Base-by-base conservation (phyloP, 129 eudicot species). In the Logfia minima region DNA sequence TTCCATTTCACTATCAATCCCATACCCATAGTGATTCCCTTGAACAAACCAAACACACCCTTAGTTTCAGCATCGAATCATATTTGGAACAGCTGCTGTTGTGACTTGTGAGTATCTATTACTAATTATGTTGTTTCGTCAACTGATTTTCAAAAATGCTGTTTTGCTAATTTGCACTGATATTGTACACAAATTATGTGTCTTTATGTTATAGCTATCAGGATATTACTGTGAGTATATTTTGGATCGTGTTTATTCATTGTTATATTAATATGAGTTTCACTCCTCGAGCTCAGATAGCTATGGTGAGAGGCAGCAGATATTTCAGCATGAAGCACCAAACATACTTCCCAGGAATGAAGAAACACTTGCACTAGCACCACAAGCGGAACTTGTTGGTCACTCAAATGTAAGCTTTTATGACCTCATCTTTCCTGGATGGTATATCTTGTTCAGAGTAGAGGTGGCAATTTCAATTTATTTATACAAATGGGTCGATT, bases 351-450 rank as follows among this genome's bases (percentile, higher is more conserved):
- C 83, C 14, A 78, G 85, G 63, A 84, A 22, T 61, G 87, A 77
- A 75, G 89, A 80, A 43, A 67, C 82, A 56, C 65, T 86, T 60
- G 34, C 90, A 56, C 93, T 80, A 68, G 74, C 87, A 29, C 86
- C 90, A 67, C 96, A 90, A 48, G 81, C 83, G 75, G 96, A 92
- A 62, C 96, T 88, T 68, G 91, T 83, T 52, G 92, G 90, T 9
- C 97, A 89, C 75, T 85, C 92, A 14, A 83, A 87, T 78, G 96
- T 92, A 87, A 84, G 96, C 78, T 71, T 67, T 53, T 66, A 21
- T 65, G 43, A 75, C 41, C 55, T 66, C 48, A 14, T 74, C 64
- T 29, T 26, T 56, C 63, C 7, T 5, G 63, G 52, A 4, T 53
- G 21, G 24, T 8, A 14, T 55, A 19, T 52, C 17, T 17, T 18